Evolutionary conservation across 495 filamentous ascomycete genomes (phyloP).

Genomic region (Hyphodiscus hymeniophilus): DNA sequence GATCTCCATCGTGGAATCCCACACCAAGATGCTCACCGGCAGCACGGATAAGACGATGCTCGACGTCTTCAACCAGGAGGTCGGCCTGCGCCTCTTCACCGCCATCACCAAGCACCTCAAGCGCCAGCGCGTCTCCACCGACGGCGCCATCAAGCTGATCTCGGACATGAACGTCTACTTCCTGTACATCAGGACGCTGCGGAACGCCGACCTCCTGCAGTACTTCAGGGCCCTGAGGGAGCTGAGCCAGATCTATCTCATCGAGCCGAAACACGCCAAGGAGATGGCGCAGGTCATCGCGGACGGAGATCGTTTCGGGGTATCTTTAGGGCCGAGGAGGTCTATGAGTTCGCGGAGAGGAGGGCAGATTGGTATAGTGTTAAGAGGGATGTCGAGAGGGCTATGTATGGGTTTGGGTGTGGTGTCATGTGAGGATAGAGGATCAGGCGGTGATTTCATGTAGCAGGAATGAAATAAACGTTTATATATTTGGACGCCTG

Average conservation of each 20-base stretch:
- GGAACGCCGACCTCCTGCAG: constrained; percentile 71
- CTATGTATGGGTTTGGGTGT: constrained; percentile 97
- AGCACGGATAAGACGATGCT: constrained; percentile 96
- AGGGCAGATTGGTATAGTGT: constrained; percentile 92
- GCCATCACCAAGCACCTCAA: constrained; percentile 95
- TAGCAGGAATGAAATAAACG: background rate
- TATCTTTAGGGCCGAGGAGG: constrained; percentile 90
- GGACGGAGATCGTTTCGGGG: constrained; percentile 81
- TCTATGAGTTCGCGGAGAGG: constrained; percentile 93
- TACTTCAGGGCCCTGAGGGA: constrained; percentile 93
- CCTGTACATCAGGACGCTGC: constrained; percentile 70
- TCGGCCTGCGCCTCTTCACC: constrained; percentile 83
- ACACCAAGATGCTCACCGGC: constrained; percentile 85
- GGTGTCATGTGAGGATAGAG: constrained; percentile 55
- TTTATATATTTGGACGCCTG: no score
- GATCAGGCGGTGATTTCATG: background rate
- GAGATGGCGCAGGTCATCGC: constrained; percentile 94
- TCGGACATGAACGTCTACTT: constrained; percentile 94
- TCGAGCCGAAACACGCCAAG: constrained; percentile 80
- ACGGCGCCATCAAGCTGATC: constrained; percentile 87
- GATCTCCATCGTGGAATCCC: constrained; percentile 75
- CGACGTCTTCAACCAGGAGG: constrained; percentile 98
- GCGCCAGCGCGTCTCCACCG: constrained; percentile 82
- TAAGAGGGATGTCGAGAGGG: constrained; percentile 80
- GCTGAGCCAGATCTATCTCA: constrained; percentile 90